These are phyloP conservation scores for Aspergillus latus DNA, from an alignment of 2,329 filamentous ascomycete genomes.

Conservation along the genomic window DNA sequence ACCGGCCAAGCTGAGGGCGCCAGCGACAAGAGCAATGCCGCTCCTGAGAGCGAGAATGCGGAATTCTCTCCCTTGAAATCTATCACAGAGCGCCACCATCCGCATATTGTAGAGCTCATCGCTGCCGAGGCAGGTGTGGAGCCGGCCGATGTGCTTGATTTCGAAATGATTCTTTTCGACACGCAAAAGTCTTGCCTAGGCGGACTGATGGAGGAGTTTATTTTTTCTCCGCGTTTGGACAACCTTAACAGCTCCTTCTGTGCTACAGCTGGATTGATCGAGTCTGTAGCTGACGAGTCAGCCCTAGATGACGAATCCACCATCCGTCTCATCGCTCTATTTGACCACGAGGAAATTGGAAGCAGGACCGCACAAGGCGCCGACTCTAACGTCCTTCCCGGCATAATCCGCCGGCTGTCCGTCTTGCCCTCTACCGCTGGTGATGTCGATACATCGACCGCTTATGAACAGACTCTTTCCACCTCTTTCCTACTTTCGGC, in stretches of 20 bases:
- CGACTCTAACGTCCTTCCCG: conserved; percentile 85
- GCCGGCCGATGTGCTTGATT: conserved; percentile 76
- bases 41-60: conserved; percentile 42
- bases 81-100: conserved; percentile 81
- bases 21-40: conserved; percentile 26
- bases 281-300: conserved; percentile 64
- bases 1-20: conserved; percentile 49
- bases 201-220: conserved; percentile 87
- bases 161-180: conserved; percentile 96
- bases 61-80: conserved; percentile 73
- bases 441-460: conserved; percentile 68
- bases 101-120: conserved; percentile 80
- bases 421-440: conserved; percentile 66
- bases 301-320: conserved; percentile 72
- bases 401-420: conserved; percentile 81
- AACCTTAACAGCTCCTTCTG: conserved; percentile 98
- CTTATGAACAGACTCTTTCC: conserved; percentile 88
- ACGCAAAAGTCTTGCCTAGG: conserved; percentile 88
- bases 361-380: conserved; percentile 90
- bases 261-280: conserved; percentile 78
- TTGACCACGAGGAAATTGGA: conserved; percentile 97
- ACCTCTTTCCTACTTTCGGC: conserved; percentile 93
- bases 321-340: conserved; percentile 90
- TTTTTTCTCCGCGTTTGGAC: conserved; percentile 93
- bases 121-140: conserved; percentile 73